Percentiles rank a stretch among this genome's conserved stretches.
Conservation (phyloP, 768 basidiomycete species). For the Dendrothele bispora region DNA sequence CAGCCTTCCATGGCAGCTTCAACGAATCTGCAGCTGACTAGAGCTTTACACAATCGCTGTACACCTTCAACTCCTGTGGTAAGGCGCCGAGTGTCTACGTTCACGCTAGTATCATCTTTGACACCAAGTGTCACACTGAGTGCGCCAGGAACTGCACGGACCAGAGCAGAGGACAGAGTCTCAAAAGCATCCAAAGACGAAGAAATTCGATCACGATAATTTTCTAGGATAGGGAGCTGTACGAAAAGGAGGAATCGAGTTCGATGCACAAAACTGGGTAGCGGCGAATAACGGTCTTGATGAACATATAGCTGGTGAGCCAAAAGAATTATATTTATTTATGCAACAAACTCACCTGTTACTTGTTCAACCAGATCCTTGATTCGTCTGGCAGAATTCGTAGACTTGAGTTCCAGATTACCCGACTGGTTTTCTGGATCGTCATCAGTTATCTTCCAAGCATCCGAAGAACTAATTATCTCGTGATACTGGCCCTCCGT, state of each 20-base stretch:
- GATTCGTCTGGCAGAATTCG: constrained; percentile 80
- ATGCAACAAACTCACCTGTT: constrained; percentile 56
- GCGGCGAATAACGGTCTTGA: constrained; percentile 88
- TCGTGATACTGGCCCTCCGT: constrained; percentile 84
- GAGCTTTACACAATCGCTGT: constrained; percentile 81
- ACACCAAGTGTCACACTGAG: constrained; percentile 60
- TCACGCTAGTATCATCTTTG: constrained; percentile 38
- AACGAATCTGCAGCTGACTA: constrained; percentile 78
- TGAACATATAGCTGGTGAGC: background rate
- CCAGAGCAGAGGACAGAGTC: constrained; percentile 81
- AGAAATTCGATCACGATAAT: constrained; percentile 75
- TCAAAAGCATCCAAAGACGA: constrained; percentile 94
- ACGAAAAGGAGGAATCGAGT: constrained; percentile 81
- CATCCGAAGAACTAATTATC: constrained; percentile 77
- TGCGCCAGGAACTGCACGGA: constrained; percentile 91
- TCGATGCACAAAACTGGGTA: constrained; percentile 76
- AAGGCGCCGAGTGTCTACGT: constrained; percentile 59
- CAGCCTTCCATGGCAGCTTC: constrained; percentile 69
- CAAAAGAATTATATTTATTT: background rate
- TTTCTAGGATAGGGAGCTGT: constrained; percentile 81
- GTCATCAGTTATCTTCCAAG: constrained; percentile 82
- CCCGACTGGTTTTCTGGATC: constrained; percentile 37
- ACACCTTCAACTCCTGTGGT: constrained; percentile 86
- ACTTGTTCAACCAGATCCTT: constrained; percentile 89
- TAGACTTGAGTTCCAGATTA: constrained; percentile 55